Base-by-base conservation (phyloP, 139 green algal genomes). In the Auxenochlorella pyrenoidosa region DNA sequence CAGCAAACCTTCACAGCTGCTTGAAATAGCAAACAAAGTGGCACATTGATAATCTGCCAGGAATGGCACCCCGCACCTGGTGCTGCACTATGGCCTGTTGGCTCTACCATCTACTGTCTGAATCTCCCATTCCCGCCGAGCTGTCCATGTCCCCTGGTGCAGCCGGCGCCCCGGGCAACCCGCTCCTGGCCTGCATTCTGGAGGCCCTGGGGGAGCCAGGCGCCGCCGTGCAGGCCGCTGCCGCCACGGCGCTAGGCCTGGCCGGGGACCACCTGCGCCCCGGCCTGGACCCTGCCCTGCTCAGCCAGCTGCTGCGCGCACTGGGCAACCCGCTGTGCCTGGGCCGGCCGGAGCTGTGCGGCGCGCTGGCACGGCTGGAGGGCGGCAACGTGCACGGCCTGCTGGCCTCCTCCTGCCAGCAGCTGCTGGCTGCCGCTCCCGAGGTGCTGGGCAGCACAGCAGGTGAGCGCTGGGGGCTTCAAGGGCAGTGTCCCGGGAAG, bases 171-270 rank as follows among this genome's bases (percentile, higher is more conserved):
- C 4, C 28, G 2, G 16, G 12, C 80, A 85, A 85, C 40, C 80
- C 80, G 40, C 63, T 85, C 41, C 80, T 85, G 63, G 63, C 80
- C 59, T 77, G 63, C 80, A 26, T 85, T 8, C 60, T 85, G 13
- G 80, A 85, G 16, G 80, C 80, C 21, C 40, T 85, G 13, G 80
- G 51, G 8, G 80, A 85, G 40, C 80, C 63, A 5, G 63, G 63
- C 16, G 80, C 30, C 4, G 38, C 28, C 13, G 80, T 85, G 80
- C 80, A 85, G 40, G 80, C 80, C 4, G 80, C 80, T 0, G 80
- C 80, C 6, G 80, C 40, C 28, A 30, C 30, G 0, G 80, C 80
- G 6, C 63, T 85, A 40, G 80, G 40, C 1, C 54, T 63, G 16
- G 41, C 30, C 16, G 80, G 59, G 15, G 63, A 85, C 60, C 19